Evolutionary conservation across 2,329 filamentous ascomycete genomes (phyloP), one percentile per base, ranked within the genome.

Genomic region (Pseudogymnoascus sp.): DNA sequence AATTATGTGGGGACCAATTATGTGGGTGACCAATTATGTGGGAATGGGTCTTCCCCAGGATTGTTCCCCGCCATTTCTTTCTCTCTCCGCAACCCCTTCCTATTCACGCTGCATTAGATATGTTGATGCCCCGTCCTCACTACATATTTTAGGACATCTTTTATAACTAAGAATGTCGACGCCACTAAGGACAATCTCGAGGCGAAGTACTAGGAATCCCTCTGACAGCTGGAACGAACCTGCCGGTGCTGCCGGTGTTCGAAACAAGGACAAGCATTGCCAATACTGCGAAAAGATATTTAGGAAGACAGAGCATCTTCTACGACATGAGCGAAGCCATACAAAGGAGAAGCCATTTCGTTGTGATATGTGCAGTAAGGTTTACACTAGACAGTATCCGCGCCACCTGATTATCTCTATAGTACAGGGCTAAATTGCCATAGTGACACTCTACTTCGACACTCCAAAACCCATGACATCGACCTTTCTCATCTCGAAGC

Each of bases 281-380:
- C 16, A 41, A 21, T 41, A 41, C 40, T 41, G 40, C 16, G 40
- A 41, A 21, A 41, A 21, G 40, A 21, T 65, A 1, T 74, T 74
- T 45, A 64, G 67, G 9, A 74, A 72, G 63, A 70, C 70, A 12
- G 72, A 74, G 33, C 72, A 74, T 63, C 69, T 73, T 8, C 66
- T 71, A 31, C 66, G 72, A 21, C 72, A 74, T 64, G 67, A 72
- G n/a, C 66, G 71, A 31, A 68, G 68, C 35, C 72, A 74, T 52
- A 74, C 71, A 1, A 71, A 70, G 45, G 71, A 74, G 61, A 74
- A 70, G 62, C 72, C 72, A 1, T 74, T 73, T 60, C 33, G 31
- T 14, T 73, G 71, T 60, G 59, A 60, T 25, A 55, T 64, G 1
- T 73, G 71, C 61, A 55, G 61, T 3, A 71, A 71, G 52, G 31